Evolutionary conservation across 805 yeast species (phyloP), one percentile per base, ranked within the genome.

Genomic region (Candida quercuum): DNA sequence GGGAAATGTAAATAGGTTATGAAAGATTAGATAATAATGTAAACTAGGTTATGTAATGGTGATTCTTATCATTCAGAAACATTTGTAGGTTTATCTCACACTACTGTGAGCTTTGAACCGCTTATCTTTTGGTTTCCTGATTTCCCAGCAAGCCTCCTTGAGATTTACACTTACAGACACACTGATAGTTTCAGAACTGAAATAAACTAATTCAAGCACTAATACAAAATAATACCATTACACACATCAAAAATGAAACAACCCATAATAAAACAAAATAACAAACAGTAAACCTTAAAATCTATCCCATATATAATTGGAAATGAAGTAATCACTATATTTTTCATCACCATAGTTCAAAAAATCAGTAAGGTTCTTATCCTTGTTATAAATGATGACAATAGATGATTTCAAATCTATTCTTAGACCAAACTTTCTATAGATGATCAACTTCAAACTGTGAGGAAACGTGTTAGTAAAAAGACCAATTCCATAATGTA

Each of bases 241-340:
- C 24, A 15, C 7, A 13, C 14, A n/a, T n/a, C n/a, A n/a, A n/a
- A n/a, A n/a, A n/a, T n/a, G n/a, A n/a, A n/a, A n/a, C n/a, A n/a
- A n/a, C n/a, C n/a, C n/a, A n/a, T n/a, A n/a, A n/a, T 11, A 22
- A 22, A 8, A 8, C 24, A 22, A 22, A 22, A 8, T 19, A 20
- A 1, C 12, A 11, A 32, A 19, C n/a, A 14, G 9, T 21, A 15
- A 10, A 47, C 41, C 3, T 42, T 35, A 69, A 45, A 76, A 47
- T 37, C 73, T 70, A 43, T 84, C 93, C 95, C 95, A 86, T 23
- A 86, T 73, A 53, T 75, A 81, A 51, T 86, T 85, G 12, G 86
- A 72, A 22, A 83, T 72, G 56, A 83, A 85, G 50, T 71, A 81
- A 41, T 78, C 80, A 49, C 83, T 76, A 43, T 78, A 75, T 41